Evolutionary conservation across 2,329 filamentous ascomycete species (phyloP), one percentile per base, ranked within the genome.

Genomic region (Penicillium sp.): DNA sequence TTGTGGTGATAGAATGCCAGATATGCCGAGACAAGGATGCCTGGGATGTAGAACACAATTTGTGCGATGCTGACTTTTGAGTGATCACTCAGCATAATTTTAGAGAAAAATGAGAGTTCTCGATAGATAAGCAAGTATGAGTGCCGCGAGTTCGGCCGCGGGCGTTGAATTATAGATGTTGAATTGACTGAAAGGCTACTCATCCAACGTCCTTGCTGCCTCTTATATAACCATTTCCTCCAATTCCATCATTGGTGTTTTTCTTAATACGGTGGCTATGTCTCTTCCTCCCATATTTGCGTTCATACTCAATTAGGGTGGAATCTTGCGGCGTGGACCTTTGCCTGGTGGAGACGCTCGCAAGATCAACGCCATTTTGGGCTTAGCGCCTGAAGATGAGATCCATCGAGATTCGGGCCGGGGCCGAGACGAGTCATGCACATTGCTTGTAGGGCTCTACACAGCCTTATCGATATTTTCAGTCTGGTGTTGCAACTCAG

Each of bases 361-460:
- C 55, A 58, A 51, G 55, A 58, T 58, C 55, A 50, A 33, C 47
- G 26, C 47, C 28, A 3, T 4, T 50, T 50, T 35, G n/a, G 47
- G 47, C 22, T 58, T 50, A 50, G 55, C 30, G 44, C 42, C 15
- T 50, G 6, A 19, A 42, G 38, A 3, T 19, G 1, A 10, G 38
- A 42, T 42, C 38, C 38, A 13, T 35, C 33, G 7, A 9, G 28
- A 30, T 30, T 30, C 28, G 28, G 28, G 28, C 28, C 7, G 28
- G 6, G 28, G 28, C 28, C 15, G 10, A 19, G 38, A 19, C 15
- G 24, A 50, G 47, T 50, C 47, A 50, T 30, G 10, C 19, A 26
- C 22, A 9, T 42, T 9, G 3, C n/a, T n/a, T 5, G 26, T 5
- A 26, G 26, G 26, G 26, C 26, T 26, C 26, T 26, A 26, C 26